phyloP scores from a whole-genome alignment of 331 rosid genomes.

The Rhamnella rubrinervis region DNA sequence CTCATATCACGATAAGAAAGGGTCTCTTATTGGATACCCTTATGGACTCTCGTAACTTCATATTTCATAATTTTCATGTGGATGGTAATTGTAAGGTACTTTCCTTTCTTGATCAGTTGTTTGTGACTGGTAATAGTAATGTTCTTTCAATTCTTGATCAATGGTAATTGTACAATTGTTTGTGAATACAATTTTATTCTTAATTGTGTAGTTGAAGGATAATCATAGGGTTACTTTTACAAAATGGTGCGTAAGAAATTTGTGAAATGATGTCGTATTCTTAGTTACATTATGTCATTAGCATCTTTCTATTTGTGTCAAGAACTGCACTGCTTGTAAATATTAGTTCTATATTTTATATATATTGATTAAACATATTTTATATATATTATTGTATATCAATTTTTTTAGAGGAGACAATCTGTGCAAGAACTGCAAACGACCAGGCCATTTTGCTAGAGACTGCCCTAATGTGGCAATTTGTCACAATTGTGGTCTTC shows the following conservation, averaged over 20 bases:
- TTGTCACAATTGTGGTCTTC: slow-evolving; percentile 93
- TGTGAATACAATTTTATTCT: too few relatives aligned
- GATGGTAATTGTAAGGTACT: background rate
- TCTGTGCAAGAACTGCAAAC: slow-evolving; percentile 97
- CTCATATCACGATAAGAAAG: slow-evolving; percentile 7
- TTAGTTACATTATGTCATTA: background rate
- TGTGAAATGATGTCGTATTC: background rate
- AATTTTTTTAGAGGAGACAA: slow-evolving; percentile 74
- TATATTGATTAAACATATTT: background rate
- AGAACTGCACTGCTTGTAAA: background rate
- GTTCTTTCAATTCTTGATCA: background rate
- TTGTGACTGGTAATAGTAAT: background rate
- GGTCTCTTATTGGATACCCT: background rate
- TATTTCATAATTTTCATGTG: background rate
- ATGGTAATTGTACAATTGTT: background rate
- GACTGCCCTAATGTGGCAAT: slow-evolving; percentile 97
- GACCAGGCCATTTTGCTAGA: slow-evolving; percentile 97
- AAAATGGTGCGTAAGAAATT: background rate
- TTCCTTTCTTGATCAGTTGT: background rate
- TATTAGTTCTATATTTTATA: background rate
- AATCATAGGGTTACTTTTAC: too few relatives aligned
- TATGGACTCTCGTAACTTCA: background rate
- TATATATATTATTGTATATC: background rate
- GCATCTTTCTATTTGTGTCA: background rate
- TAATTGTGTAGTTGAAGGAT: background rate